Base-by-base conservation (phyloP, 2,329 filamentous ascomycete genomes). In the Calonectria multiphialidica region DNA sequence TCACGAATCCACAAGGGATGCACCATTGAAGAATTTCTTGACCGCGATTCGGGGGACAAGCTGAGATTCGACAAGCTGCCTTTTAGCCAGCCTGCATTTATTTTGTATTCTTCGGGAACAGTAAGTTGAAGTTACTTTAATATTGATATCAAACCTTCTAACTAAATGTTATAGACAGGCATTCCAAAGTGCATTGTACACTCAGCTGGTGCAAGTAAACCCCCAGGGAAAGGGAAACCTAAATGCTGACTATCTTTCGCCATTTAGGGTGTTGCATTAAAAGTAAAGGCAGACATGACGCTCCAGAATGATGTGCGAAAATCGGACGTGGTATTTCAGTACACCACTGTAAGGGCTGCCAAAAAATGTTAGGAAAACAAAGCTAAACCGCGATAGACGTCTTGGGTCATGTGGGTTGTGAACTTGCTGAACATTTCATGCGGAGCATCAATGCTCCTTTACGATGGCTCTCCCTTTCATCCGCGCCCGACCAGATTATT, bases 321-420 rank as follows among this genome's bases (percentile, higher is more conserved):
- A 5, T 23, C 28, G 8, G 71, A 72, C 3, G 55, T 71, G 1
- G 63, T 71, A 12, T 73, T 71, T 28, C 71, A 73, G 18, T 71
- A 59, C 18, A 73, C 71, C 5, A 73, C 68, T 5, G 71, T 71
- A 63, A 12, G 61, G 5, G 5, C 23, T 13, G 8, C 2, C 12
- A 18, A 25, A 37, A 16, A 7, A 8, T 47, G 3, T 28, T 33
- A n/a, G n/a, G n/a, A n/a, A n/a, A n/a, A n/a, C n/a, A n/a, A 61
- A 23, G 37, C 21, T 28, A 6, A 45, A 25, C 15, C 1, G 7
- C 3, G n/a, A 16, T 10, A 73, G 71, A 65, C 68, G 12, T 70
- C 68, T 4, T 73, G 71, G 71, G 57, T 73, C 2, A 73, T 73
- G 71, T 73, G 71, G 71, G 68, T 71, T 0, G n/a, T 73, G 10